Evolutionary conservation across 1,139 yeast species (phyloP).

Genomic region (Pichia sp.): DNA sequence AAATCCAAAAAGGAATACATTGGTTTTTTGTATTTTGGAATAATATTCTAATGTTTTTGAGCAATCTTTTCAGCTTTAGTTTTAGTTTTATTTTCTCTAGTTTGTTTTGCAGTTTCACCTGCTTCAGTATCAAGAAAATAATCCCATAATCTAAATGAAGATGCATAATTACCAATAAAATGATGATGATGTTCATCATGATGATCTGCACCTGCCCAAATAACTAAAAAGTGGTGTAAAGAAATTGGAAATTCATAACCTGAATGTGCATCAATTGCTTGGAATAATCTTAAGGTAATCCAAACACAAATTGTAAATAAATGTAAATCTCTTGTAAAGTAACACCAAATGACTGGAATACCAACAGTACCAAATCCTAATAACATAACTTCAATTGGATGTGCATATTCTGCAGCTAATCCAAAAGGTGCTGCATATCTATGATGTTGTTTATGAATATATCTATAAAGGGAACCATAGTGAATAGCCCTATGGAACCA

Average conservation of each 20-base stretch:
- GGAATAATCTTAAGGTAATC: conserved; percentile 84
- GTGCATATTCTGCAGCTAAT: conserved; percentile 93
- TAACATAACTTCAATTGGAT: conserved; percentile 85
- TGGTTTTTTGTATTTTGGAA: not conserved
- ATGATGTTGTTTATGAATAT: conserved; percentile 94
- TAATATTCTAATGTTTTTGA: conserved; percentile 23
- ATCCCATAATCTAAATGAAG: conserved; percentile 95
- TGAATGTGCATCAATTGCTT: conserved; percentile 94
- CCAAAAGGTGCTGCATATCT: conserved; percentile 97
- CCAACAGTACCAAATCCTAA: conserved; percentile 94
- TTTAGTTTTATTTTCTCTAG: conserved; percentile 55
- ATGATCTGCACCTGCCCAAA: conserved; percentile 99
- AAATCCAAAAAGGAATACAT: not conserved
- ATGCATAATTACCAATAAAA: conserved; percentile 88
- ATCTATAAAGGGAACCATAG: conserved; percentile 76
- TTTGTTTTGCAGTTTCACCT: conserved; percentile 57
- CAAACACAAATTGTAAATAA: conserved; percentile 77
- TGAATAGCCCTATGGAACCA: conserved; percentile 89
- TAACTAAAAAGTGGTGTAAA: conserved; percentile 78
- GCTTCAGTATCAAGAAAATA: conserved; percentile 75
- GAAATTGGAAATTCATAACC: conserved; percentile 98
- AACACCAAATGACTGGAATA: conserved; percentile 68
- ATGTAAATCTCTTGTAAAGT: conserved; percentile 64
- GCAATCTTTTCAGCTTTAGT: conserved; percentile 41
- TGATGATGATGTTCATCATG: conserved; percentile 95